Evolutionary conservation across 2,329 filamentous ascomycete species (phyloP), one percentile per base, ranked within the genome.

Genomic region (Aspergillus ochraceoroseus): DNA sequence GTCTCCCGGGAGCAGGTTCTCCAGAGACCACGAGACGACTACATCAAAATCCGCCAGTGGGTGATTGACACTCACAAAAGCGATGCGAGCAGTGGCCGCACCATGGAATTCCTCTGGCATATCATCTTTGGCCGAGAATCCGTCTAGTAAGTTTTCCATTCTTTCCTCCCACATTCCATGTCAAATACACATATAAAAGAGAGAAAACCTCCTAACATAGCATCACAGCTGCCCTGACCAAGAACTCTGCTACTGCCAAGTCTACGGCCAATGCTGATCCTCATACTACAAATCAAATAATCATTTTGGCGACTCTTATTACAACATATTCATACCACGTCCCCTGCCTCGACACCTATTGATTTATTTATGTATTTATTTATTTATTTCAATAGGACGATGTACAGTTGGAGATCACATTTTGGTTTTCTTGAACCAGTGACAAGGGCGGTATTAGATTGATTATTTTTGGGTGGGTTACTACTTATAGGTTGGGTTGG

Each of bases 61-160:
- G 48, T 83, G 27, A 54, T 80, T n/a, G 66, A 70, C 7, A 79
- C 78, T 2, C 61, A 70, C 3, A 57, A 78, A 35, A 67, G 67
- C 4, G 77, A 82, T 54, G 69, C 70, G 12, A 59, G 74, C 17
- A 78, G 73, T 18, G 80, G 79, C 2, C 66, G 79, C 14, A 71
- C 82, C 2, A 72, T 82, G 56, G 80, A 83, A 55, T 83, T 80
- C 51, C 60, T 79, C 12, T 84, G 80, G 80, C 80, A 83, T 57
- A 70, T 78, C 58, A 68, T 72, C 58, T 75, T 68, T 43, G 63
- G 64, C 22, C 62, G 59, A 52, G 54, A 63, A 14, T 56, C 65
- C 5, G 58, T 70, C 12, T 64, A 66, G 64, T 68, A 53, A 50
- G 63, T 57, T 22, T 13, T n/a, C 23, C 19, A 7, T n/a, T 18